Evolutionary conservation across 805 yeast genomes (phyloP).

Genomic region (Candida morakotiae): DNA sequence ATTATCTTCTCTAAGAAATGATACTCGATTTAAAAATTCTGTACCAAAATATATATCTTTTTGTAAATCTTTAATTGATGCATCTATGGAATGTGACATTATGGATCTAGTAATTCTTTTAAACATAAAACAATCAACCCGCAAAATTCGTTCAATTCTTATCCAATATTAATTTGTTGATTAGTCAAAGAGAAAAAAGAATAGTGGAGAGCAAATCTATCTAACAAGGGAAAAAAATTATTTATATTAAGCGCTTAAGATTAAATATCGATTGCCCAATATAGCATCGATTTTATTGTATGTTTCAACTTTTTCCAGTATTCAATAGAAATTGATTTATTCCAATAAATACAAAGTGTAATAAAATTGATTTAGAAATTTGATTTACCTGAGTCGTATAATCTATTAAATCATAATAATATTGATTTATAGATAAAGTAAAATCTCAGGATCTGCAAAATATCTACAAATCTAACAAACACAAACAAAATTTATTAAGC

Average conservation of each 20-base stretch:
- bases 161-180: no score
- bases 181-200: no score
- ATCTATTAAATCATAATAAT: slow-evolving; percentile 7
- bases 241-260: no score
- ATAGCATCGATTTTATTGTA: no score
- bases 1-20: slow-evolving; percentile 56
- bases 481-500: no score
- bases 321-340: slow-evolving; percentile 1
- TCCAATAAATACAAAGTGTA: slow-evolving; percentile 6
- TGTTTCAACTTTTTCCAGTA: slow-evolving; percentile 5
- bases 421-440: slow-evolving; percentile 7
- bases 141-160: no score
- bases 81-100: slow-evolving; percentile 8
- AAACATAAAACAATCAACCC: slow-evolving; percentile 3
- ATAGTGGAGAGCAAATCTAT: no score
- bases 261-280: no score
- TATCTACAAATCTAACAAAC: no score
- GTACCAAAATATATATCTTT: slow-evolving; percentile 40
- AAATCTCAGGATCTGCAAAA: slow-evolving; percentile 10
- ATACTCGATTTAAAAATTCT: slow-evolving; percentile 57
- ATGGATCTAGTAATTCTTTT: background rate
- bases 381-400: slow-evolving; percentile 10
- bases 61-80: slow-evolving; percentile 8
- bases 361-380: slow-evolving; percentile 1
- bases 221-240: no score